Conservation (phyloP, 192 early-diverging fungal genomes). For the Gryganskiella cystojenkinii region DNA sequence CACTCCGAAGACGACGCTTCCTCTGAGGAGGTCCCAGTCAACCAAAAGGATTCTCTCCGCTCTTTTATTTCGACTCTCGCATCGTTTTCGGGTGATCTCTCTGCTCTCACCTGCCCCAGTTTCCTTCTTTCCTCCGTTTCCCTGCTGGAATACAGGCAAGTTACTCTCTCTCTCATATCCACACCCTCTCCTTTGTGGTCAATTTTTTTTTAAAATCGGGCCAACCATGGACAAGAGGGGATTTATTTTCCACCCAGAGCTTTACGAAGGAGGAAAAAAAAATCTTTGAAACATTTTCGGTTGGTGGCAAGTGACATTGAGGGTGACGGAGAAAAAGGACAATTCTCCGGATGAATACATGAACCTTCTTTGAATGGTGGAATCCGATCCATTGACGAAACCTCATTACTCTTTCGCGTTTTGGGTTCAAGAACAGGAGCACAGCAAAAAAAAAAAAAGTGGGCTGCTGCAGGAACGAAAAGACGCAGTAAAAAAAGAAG, state of each 20-base stretch:
- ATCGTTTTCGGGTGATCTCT: slow-evolving; percentile 83
- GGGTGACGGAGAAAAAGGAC: too few species aligned
- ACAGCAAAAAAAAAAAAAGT: too few species aligned
- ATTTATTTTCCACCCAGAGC: neutral
- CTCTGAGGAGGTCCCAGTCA: slow-evolving; percentile 2
- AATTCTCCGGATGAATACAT: too few species aligned
- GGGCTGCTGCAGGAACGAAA: too few species aligned
- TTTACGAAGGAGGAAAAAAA: neutral
- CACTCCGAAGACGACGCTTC: slow-evolving; percentile 12
- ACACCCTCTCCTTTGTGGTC: neutral
- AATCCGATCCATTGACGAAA: too few species aligned
- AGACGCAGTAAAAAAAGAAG: too few species aligned
- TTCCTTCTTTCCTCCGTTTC: slow-evolving; percentile 82
- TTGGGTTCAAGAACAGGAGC: too few species aligned
- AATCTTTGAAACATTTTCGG: too few species aligned
- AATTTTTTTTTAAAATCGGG: neutral
- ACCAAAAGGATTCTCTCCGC: slow-evolving; percentile 35
- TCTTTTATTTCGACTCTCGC: slow-evolving; percentile 65
- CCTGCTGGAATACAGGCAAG: slow-evolving; percentile 81
- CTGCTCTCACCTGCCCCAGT: slow-evolving; percentile 80
- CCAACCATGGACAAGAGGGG: slow-evolving; percentile 2
- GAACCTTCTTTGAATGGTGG: too few species aligned
- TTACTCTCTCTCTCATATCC: neutral
- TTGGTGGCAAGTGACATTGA: too few species aligned
- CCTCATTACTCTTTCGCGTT: too few species aligned